Evolutionary conservation across 2,329 filamentous ascomycete species (phyloP).

Genomic region (Scedosporium dehoogii): DNA sequence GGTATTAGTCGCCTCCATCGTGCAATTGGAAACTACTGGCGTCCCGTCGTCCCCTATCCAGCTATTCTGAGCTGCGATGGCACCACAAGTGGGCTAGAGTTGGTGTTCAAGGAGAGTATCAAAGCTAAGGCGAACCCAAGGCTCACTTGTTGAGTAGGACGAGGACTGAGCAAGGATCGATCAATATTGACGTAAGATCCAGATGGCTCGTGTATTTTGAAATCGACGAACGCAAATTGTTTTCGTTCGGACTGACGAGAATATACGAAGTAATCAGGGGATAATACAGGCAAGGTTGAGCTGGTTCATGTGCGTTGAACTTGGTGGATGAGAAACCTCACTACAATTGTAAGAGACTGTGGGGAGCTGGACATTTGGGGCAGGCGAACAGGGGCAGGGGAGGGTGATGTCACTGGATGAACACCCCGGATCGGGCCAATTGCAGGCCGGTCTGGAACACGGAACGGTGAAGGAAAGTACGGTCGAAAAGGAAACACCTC

Average conservation of each 20-base stretch:
- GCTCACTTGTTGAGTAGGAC: not conserved
- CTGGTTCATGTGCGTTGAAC: not conserved
- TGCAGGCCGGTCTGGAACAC: not conserved
- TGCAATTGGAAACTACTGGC: not conserved
- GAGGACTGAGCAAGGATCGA: not conserved
- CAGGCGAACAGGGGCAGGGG: not conserved
- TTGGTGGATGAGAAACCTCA: not conserved
- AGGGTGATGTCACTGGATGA: not conserved
- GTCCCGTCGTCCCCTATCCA: not conserved
- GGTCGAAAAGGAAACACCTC: not conserved
- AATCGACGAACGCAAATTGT: not conserved
- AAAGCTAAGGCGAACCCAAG: not conserved
- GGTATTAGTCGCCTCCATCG: conserved; percentile 30
- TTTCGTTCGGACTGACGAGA: not conserved
- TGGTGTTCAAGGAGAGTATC: not conserved
- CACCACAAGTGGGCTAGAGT: no score
- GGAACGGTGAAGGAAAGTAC: not conserved
- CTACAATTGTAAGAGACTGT: not conserved
- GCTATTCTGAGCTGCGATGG: not conserved
- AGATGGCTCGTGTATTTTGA: not conserved
- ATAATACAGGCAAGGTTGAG: not conserved
- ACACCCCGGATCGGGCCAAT: not conserved
- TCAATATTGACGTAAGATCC: not conserved
- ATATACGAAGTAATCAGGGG: not conserved
- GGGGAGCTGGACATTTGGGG: not conserved